Percentiles rank a stretch among this genome's conserved stretches.
Evolutionary conservation across 2,329 filamentous ascomycete genomes (phyloP).

Genomic region (Aspergillus jensenii): DNA sequence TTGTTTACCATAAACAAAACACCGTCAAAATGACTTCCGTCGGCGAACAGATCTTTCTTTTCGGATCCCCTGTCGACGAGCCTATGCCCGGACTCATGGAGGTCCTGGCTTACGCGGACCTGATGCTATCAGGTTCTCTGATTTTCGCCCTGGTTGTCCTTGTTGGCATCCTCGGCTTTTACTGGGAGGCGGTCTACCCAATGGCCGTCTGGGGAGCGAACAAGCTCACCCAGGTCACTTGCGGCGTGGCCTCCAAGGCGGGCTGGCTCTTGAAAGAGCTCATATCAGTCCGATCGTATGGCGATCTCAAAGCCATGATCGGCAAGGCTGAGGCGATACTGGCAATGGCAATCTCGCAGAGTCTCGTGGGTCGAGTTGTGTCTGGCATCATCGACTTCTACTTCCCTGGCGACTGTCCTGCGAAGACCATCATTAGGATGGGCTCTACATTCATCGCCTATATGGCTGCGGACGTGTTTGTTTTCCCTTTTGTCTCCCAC

Average conservation of each 20-base stretch:
- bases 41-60: slow-evolving; percentile 17
- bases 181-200: slow-evolving; percentile 5
- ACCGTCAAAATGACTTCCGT: slow-evolving; percentile 15
- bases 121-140: slow-evolving; percentile 10
- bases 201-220: background rate
- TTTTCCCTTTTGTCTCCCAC: slow-evolving; percentile 4
- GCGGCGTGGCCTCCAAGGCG: background rate
- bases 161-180: background rate
- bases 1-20: background rate
- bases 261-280: slow-evolving; percentile 5
- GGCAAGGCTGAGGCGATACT: background rate
- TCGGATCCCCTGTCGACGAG: slow-evolving; percentile 11
- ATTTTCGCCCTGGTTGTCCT: slow-evolving; percentile 11
- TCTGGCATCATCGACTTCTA: slow-evolving; percentile 5
- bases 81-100: background rate
- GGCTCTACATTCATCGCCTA: background rate
- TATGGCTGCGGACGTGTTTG: background rate
- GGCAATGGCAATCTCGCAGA: background rate
- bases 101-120: slow-evolving; percentile 9
- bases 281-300: background rate
- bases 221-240: background rate
- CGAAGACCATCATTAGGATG: slow-evolving; percentile 1
- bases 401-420: slow-evolving; percentile 10
- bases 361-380: background rate
- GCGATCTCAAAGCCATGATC: background rate